phyloP scores from a whole-genome alignment of 140 eudicot genomes.

The Oenanthe javanica region DNA sequence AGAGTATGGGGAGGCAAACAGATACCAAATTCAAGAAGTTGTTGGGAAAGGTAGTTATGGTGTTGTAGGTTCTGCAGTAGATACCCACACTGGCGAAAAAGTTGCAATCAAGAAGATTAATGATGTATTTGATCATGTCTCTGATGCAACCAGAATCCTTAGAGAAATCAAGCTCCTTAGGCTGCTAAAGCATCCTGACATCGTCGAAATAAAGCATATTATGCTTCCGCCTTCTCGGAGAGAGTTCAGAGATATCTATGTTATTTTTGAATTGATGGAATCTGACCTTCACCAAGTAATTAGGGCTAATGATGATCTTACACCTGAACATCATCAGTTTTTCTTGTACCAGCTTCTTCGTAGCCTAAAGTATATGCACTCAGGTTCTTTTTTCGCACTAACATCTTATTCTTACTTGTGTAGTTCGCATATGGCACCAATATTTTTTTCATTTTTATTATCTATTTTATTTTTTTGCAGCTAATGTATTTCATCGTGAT shows the following conservation, averaged over 20 bases:
- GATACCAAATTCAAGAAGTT: slow-evolving; percentile 82
- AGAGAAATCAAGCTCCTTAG: slow-evolving; percentile 95
- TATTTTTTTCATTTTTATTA: neutral
- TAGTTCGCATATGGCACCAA: neutral
- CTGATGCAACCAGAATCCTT: slow-evolving; percentile 88
- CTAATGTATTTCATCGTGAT: slow-evolving; percentile 91
- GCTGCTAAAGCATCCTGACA: slow-evolving; percentile 76
- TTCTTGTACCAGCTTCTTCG: slow-evolving; percentile 90
- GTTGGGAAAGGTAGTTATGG: slow-evolving; percentile 93
- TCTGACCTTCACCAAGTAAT: slow-evolving; percentile 91
- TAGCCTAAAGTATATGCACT: slow-evolving; percentile 69
- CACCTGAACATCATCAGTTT: slow-evolving; percentile 79
- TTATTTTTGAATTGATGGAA: slow-evolving; percentile 87
- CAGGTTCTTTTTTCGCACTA: slow-evolving; percentile 36
- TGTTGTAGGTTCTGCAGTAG: slow-evolving; percentile 83
- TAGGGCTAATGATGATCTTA: slow-evolving; percentile 78
- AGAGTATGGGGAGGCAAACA: slow-evolving; percentile 84
- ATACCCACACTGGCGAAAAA: slow-evolving; percentile 74
- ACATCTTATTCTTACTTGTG: neutral
- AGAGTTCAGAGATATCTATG: slow-evolving; percentile 76
- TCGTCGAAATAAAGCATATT: slow-evolving; percentile 78
- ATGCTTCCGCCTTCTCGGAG: slow-evolving; percentile 94
- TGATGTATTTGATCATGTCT: slow-evolving; percentile 89
- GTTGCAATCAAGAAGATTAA: slow-evolving; percentile 86
- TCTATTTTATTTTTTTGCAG: slow-evolving; percentile 21